Base-by-base conservation (phyloP, 1,284 basidiomycete genomes). In the Leccinum subrobustum region DNA sequence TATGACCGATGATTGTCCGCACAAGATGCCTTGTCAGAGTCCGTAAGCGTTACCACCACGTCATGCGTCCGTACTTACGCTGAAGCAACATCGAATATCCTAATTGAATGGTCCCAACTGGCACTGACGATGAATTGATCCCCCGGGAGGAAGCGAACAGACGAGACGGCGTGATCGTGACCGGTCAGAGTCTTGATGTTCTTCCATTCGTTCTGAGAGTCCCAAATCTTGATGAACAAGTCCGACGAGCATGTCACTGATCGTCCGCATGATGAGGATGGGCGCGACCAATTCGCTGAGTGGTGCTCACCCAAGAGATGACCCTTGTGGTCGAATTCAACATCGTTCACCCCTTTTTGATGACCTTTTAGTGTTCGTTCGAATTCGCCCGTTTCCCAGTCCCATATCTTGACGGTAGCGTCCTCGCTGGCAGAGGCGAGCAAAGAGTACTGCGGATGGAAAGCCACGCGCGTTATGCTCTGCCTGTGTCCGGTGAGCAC, bases 311-410 rank as follows among this genome's bases (percentile, higher is more conserved):
- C 93, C 66, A 96, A 78, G 31, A 89, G 76, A 66, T 86, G 86
- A 25, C 94, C 94, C 75, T 91, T 93, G 63, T 85, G 83, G 73
- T 96, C 93, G 73, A 92, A 96, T 70, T 95, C 92, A 54, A 93
- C 86, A 74, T 95, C 93, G 72, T 87, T 87, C 18, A 96, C 89
- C 18, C 90, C 85, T 72, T 93, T 93, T 39, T 94, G 96, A 77
- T 96, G 94, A 0, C 94, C 93, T 76, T 96, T 96, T 61, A 96
- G 77, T 7, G 95, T 96, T 61, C 92, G 78, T 74, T 96, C 95
- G 69, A 95, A 91, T 66, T 96, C 94, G 27, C 94, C 94, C 42
- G 91, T 91, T 73, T 96, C 94, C 93, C 94, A 96, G 72, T 96
- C 94, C 93, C 94, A 96, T 56, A 96, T 86, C 78, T 96, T 96